Evolutionary conservation across 345 rosid genomes (phyloP).

Genomic region (Toxicodendron radicans): DNA sequence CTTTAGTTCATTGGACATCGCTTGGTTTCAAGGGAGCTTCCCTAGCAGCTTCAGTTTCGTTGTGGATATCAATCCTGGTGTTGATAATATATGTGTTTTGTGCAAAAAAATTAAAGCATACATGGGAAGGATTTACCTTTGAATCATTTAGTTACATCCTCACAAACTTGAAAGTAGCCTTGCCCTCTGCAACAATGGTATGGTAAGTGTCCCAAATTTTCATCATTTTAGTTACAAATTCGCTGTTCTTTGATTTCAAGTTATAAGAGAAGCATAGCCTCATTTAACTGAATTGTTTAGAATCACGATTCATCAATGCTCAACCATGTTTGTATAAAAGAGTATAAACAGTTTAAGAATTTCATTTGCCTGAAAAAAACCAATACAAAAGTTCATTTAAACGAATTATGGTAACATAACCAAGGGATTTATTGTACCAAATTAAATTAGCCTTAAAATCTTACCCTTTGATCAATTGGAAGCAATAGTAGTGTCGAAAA

Average conservation of each 20-base stretch:
- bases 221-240: background rate
- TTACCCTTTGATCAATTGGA: background rate
- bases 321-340: background rate
- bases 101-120: slow-evolving; percentile 40
- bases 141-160: slow-evolving; percentile 39
- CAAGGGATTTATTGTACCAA: background rate
- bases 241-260: too few species aligned
- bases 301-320: background rate
- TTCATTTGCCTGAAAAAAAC: background rate
- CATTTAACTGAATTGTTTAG: too few species aligned
- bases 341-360: background rate
- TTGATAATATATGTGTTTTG: slow-evolving; percentile 44
- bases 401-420: background rate
- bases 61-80: slow-evolving; percentile 55
- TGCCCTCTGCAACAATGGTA: slow-evolving; percentile 78
- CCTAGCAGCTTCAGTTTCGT: slow-evolving; percentile 62
- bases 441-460: background rate
- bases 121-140: slow-evolving; percentile 60
- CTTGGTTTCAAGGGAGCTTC: slow-evolving; percentile 73
- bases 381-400: background rate
- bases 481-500: background rate
- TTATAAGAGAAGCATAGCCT: too few species aligned
- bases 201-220: slow-evolving; percentile 44
- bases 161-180: slow-evolving; percentile 45
- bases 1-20: slow-evolving; percentile 37